Evolutionary conservation across 306 rosid genomes (phyloP), one percentile per base, ranked within the genome.

Genomic region (Prunus salicina): DNA sequence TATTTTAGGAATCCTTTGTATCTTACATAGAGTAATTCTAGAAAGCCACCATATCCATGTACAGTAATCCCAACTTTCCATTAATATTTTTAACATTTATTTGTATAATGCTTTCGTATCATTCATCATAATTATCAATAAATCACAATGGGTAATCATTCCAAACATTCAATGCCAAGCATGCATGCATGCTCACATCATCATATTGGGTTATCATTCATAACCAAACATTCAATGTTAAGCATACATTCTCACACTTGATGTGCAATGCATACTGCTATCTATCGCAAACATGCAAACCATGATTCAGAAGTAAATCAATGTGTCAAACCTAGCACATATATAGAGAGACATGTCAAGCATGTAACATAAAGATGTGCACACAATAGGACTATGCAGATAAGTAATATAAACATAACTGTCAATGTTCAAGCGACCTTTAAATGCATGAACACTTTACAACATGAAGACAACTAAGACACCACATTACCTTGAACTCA

Each of bases 401-500:
- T 47, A 32, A 64, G 34, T 20, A 28, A n/a, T 15, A 71, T 2
- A 51, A 70, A 28, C 25, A 51, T 19, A 53, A 22, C 64, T n/a
- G 63, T 25, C 75, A 32, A 53, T 41, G 52, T 22, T 57, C 25
- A 43, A 14, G 64, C 12, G 8, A 22, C 30, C 75, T 6, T 53
- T 14, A 71, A n/a, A 64, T 34, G 50, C 49, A 47, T 28, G 16
- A 27, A 41, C 22, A 62, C 8, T 13, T 12, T 8, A 34, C 20
- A 72, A 43, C 25, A 58, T 16, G 18, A 58, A 16, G 38, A 43
- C 60, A 69, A 77, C 47, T 32, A 53, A 74, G 77, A 63, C 22
- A 32, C 49, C 47, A 32, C 27, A 45, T n/a, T 86, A 96, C 99
- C 99, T 93, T 93, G 82, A 88, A 88, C 74, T 96, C 99, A 61